Evolutionary conservation across 2,329 filamentous ascomycete genomes (phyloP).

Genomic region (Massarina eburnea): DNA sequence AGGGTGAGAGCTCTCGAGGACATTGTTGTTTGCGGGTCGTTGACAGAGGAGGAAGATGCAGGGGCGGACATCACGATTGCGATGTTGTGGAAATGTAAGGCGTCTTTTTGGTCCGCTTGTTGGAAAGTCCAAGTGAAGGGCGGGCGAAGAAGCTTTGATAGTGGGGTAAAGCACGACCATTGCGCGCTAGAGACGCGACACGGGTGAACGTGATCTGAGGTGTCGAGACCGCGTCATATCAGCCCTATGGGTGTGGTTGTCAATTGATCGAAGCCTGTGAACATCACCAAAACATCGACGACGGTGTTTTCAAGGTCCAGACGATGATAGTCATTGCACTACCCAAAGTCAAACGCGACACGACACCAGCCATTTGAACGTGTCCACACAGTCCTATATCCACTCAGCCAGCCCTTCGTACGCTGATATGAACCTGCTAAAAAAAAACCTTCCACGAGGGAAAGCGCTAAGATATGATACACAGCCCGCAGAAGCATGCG

Average conservation of each 20-base stretch:
- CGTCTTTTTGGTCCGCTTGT: not conserved
- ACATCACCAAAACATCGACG: not conserved
- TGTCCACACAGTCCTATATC: not conserved
- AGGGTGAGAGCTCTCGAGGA: conserved; percentile 64
- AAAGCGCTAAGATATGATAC: conserved; percentile 23
- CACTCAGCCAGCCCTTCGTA: not conserved
- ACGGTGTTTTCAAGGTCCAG: not conserved
- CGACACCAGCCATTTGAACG: not conserved
- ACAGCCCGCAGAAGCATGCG: conserved; percentile 7
- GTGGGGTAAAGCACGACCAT: conserved; percentile 1
- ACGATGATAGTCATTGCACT: not conserved
- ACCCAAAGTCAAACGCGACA: not conserved
- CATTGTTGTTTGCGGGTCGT: conserved; percentile 5
- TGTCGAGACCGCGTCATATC: not conserved
- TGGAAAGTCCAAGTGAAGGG: not conserved
- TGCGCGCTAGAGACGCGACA: conserved; percentile 20
- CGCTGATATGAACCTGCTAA: conserved; percentile 6
- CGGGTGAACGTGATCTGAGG: conserved; percentile 27
- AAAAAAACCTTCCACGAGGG: not conserved
- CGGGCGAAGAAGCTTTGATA: conserved; percentile 3
- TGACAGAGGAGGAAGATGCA: conserved; percentile 1
- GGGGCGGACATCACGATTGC: not conserved
- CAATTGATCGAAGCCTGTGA: too few relatives aligned
- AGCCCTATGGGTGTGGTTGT: not conserved
- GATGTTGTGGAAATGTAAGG: not conserved